Evolutionary conservation across 768 basidiomycete species (phyloP).

Genomic region (Lactarius pseudohatsudake): DNA sequence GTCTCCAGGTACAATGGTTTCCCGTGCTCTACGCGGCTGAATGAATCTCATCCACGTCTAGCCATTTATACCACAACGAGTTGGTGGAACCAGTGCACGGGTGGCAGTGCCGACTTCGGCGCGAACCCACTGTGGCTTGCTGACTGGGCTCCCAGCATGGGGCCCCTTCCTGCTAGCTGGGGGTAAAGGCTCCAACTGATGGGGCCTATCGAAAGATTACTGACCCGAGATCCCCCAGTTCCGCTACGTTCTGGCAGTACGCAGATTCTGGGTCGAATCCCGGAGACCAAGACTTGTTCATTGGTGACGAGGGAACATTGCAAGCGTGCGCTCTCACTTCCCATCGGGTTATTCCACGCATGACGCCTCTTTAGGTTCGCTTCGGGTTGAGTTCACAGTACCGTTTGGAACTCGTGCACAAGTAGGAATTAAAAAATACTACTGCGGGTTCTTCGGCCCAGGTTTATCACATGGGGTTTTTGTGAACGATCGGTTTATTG

Average conservation of each 20-base stretch:
- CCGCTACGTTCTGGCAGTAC: conserved; percentile 62
- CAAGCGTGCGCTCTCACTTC: conserved; percentile 35
- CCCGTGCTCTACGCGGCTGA: not conserved
- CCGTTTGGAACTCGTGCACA: not conserved
- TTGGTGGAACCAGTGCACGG: conserved; percentile 71
- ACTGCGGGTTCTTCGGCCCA: not conserved
- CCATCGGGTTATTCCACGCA: not conserved
- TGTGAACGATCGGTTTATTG: conserved; percentile 4
- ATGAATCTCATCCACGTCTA: conserved; percentile 24
- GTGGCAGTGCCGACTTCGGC: conserved; percentile 52
- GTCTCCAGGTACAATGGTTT: conserved; percentile 40
- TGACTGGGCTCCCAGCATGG: conserved; percentile 48
- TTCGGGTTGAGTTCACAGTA: not conserved
- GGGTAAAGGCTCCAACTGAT: conserved; percentile 34
- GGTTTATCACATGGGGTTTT: not conserved
- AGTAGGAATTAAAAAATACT: not conserved
- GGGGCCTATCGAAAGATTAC: not conserved
- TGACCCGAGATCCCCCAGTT: conserved; percentile 35
- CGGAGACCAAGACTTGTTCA: conserved; percentile 59
- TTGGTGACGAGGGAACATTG: conserved; percentile 49
- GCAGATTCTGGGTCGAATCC: conserved; percentile 56
- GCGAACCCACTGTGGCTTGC: conserved; percentile 64
- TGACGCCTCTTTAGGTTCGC: conserved; percentile 1
- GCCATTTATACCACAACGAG: conserved; percentile 65
- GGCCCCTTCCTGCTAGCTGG: conserved; percentile 62